These are phyloP conservation scores for Fraxinus velutina DNA, from an alignment of 305 asterid species.

Conservation along the genomic window DNA sequence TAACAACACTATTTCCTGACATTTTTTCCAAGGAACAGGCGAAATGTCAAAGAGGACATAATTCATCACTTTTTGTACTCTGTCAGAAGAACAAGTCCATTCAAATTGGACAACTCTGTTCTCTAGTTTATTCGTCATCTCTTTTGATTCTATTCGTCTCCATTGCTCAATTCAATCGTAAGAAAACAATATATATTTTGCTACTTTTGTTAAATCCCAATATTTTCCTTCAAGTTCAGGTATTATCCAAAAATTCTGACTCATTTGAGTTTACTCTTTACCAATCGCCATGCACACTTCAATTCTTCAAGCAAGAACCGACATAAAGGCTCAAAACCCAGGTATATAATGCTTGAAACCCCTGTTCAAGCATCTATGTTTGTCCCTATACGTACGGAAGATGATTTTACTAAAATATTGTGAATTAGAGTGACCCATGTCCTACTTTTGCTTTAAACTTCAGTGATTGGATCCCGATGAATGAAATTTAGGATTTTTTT, in stretches of 20 bases:
- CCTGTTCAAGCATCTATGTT: not conserved
- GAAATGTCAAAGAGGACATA: too few relatives aligned
- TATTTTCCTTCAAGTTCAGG: too few relatives aligned
- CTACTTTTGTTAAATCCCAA: too few relatives aligned
- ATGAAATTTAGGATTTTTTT: not conserved
- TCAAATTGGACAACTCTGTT: too few relatives aligned
- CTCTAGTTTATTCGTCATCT: too few relatives aligned
- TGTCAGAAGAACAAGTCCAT: too few relatives aligned
- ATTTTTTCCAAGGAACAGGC: too few relatives aligned
- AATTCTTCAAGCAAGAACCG: not conserved
- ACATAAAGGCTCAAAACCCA: constrained; percentile 7
- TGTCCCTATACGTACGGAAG: not conserved
- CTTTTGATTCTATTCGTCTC: not conserved
- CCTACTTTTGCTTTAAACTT: not conserved
- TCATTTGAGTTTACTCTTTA: not conserved
- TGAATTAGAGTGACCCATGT: not conserved
- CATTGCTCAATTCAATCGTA: not conserved
- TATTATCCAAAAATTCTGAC: not conserved
- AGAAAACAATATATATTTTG: not conserved
- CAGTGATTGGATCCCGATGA: not conserved
- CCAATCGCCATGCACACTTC: not conserved
- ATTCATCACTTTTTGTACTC: too few relatives aligned
- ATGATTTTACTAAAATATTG: not conserved
- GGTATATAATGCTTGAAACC: not conserved
- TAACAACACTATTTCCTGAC: too few relatives aligned